A percentile compares a stretch with the other conserved stretches of the same genome.
Conservation (phyloP, 768 basidiomycete genomes). For the Mycena alexandri region DNA sequence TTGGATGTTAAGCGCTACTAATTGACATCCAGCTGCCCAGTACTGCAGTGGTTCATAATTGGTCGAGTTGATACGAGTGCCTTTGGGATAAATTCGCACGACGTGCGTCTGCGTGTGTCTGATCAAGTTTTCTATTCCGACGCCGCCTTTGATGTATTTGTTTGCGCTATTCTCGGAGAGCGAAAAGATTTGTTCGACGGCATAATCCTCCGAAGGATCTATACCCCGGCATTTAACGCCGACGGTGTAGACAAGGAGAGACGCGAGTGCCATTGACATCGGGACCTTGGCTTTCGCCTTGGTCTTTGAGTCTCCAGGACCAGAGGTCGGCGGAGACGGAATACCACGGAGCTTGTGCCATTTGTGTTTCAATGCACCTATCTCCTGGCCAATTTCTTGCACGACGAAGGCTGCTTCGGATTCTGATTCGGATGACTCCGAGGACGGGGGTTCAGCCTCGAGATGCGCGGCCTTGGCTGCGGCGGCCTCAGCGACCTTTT, state of each 20-base stretch:
- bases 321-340: conserved; percentile 35
- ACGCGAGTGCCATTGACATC: conserved; percentile 82
- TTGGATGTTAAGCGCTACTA: conserved; percentile 98
- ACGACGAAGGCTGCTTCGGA: conserved; percentile 40
- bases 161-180: conserved; percentile 89
- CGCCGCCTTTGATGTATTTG: conserved; percentile 74
- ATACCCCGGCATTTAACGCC: conserved; percentile 96
- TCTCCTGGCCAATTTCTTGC: conserved; percentile 38
- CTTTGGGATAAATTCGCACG: conserved; percentile 91
- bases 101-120: conserved; percentile 92
- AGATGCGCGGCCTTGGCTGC: conserved; percentile 42
- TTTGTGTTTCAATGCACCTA: conserved; percentile 42
- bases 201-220: conserved; percentile 90
- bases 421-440: conserved; percentile 42
- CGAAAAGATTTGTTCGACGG: conserved; percentile 90
- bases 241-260: conserved; percentile 94
- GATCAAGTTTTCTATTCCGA: conserved; percentile 76
- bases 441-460: conserved; percentile 42
- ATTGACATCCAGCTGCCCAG: conserved; percentile 91
- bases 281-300: conserved; percentile 62
- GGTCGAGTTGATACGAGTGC: conserved; percentile 81
- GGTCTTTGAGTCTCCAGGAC: conserved; percentile 14
- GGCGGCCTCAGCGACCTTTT: conserved; percentile 15
- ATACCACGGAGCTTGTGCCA: conserved; percentile 44
- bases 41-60: conserved; percentile 94